Percentiles rank a stretch among this genome's conserved stretches.
These are phyloP conservation scores for Coemansia sp. DNA, from an alignment of 192 early-diverging fungal species.

Conservation along the genomic window DNA sequence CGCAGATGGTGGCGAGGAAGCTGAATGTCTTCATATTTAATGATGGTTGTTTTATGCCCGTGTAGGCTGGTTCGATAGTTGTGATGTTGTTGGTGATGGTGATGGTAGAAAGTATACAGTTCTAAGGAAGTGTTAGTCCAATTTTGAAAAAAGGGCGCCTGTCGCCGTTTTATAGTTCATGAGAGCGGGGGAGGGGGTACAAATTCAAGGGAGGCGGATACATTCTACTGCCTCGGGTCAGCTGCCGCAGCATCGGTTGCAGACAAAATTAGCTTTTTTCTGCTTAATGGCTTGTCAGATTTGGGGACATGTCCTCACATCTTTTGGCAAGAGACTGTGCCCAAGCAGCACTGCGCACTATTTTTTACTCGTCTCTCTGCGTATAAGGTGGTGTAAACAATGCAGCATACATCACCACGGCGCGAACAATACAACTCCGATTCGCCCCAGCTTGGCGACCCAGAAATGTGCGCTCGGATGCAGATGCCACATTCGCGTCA, in stretches of 20 bases:
- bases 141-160: not conserved
- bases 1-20: not conserved
- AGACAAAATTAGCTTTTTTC: not conserved
- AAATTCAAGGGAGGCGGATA: not conserved
- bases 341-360: not conserved
- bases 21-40: not conserved
- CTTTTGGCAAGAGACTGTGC: not conserved
- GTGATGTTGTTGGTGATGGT: not conserved
- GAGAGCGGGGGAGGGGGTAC: not conserved
- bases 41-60: not conserved
- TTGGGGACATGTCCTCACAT: not conserved
- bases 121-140: not conserved
- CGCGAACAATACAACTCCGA: not conserved
- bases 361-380: not conserved
- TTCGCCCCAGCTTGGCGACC: not conserved
- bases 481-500: not conserved
- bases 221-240: not conserved
- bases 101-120: not conserved
- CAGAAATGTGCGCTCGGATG: not conserved
- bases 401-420: no score
- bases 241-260: not conserved
- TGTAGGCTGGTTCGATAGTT: not conserved
- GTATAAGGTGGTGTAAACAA: not conserved
- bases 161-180: not conserved
- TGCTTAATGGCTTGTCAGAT: not conserved